Conservation (phyloP, 805 yeast genomes). For the Kazachstania viticola region DNA sequence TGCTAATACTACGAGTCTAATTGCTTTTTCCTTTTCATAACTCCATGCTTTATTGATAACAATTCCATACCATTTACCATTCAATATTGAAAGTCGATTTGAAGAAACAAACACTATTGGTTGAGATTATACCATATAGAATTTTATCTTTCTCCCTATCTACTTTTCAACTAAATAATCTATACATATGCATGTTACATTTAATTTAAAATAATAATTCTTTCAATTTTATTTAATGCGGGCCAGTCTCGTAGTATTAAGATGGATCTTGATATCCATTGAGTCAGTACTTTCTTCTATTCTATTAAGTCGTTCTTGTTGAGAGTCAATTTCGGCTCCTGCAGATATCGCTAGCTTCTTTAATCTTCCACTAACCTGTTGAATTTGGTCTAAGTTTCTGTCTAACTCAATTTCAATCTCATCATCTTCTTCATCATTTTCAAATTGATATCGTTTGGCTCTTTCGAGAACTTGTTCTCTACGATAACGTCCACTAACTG, state of each 20-base stretch:
- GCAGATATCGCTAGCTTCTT: constrained; percentile 60
- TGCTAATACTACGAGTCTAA: no score
- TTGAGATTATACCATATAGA: no score
- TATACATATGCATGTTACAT: background rate
- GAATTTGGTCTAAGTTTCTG: constrained; percentile 67
- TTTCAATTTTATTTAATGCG: constrained; percentile 25
- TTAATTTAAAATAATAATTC: background rate
- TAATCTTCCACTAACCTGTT: constrained; percentile 53
- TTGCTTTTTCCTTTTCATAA: no score
- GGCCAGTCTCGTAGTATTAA: constrained; percentile 60
- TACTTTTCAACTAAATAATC: no score
- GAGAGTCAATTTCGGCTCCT: constrained; percentile 67
- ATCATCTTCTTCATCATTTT: constrained; percentile 85
- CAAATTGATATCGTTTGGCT: constrained; percentile 65
- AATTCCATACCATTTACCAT: no score
- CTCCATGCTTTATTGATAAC: no score
- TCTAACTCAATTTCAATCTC: constrained; percentile 82
- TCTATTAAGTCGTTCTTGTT: constrained; percentile 56
- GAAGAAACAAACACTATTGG: no score
- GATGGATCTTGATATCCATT: constrained; percentile 69
- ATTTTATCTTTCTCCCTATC: no score
- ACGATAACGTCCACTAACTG: constrained; percentile 5
- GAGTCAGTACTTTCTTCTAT: constrained; percentile 77
- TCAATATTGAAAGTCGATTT: no score
- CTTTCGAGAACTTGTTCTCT: constrained; percentile 29